Evolutionary conservation across 495 filamentous ascomycete species (phyloP), one percentile per base, ranked within the genome.

Genomic region (Penicillium riverlandense): DNA sequence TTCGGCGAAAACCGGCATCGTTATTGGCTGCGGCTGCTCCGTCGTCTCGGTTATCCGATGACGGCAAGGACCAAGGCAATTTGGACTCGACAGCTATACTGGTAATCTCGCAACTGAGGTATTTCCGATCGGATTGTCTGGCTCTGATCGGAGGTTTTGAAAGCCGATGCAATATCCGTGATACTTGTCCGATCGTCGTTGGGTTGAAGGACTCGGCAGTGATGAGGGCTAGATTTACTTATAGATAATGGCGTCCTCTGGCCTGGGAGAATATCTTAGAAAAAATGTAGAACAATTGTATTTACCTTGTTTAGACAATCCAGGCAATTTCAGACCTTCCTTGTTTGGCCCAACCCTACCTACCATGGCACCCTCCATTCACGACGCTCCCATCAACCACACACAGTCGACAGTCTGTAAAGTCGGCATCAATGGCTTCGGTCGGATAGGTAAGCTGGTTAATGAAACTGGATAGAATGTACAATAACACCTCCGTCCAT

Each of bases 381-480:
- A 54, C 44, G 59, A 62, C 28, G 45, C 50, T 28, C 35, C 52
- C 28, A 35, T 50, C 22, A 41, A 37, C 48, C 40, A 37, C 8
- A 34, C 47, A 5, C 39, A 44, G 40, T 35, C 44, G 1, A 31
- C 52, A 8, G 42, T 45, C 10, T 61, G 57, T 38, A 56, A 50
- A 43, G 45, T 63, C n/a, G 60, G 57, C 13, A 63, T 63, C 50
- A 63, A 63, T 40, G 60, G 60, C 29, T 63, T 63, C 41, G 60
- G 60, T 45, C 60, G 57, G 42, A 63, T 63, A 31, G 60, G 60
- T 63, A 28, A 45, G n/a, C 16, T 12, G 7, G 11, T 40, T 11
- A 7, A 40, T 29, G 12, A 29, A 35, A 6, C 7, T 10, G 8
- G 29, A 13, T 29, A 12, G 9, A 11, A 35, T 8, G 7, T 35